Percentiles rank a stretch among this genome's conserved stretches.
Conservation (phyloP, 164 flowering plant species). For the Magnolia changhungtana region DNA sequence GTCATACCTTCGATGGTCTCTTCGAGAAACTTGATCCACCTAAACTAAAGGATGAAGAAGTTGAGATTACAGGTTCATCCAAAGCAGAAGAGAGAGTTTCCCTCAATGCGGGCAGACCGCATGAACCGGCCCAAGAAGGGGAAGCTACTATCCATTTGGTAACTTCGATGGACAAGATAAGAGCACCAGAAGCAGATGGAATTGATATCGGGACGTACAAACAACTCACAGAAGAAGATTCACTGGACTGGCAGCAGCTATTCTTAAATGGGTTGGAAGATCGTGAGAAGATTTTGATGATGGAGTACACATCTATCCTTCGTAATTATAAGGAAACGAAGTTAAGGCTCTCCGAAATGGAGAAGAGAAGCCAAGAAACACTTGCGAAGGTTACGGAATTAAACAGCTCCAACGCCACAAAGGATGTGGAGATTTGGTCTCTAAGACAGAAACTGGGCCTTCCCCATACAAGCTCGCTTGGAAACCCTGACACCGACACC, state of each 20-base stretch:
- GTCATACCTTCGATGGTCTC: constrained; percentile 39
- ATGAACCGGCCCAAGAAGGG: background rate
- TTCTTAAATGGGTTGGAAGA: constrained; percentile 48
- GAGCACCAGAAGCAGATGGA: constrained; percentile 6
- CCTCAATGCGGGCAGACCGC: background rate
- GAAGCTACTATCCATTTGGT: background rate
- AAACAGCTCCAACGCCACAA: constrained; percentile 37
- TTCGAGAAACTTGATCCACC: constrained; percentile 32
- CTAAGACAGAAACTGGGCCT: constrained; percentile 31
- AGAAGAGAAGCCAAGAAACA: constrained; percentile 45
- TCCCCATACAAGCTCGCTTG: constrained; percentile 12
- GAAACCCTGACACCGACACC: background rate
- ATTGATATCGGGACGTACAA: background rate
- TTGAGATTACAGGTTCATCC: background rate
- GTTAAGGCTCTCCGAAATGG: constrained; percentile 48
- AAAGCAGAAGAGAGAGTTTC: constrained; percentile 22
- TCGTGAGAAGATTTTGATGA: constrained; percentile 52
- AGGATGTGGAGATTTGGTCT: constrained; percentile 50
- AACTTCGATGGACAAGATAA: background rate
- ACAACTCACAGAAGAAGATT: constrained; percentile 19
- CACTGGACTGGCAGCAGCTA: constrained; percentile 49
- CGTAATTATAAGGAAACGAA: constrained; percentile 51
- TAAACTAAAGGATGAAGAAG: constrained; percentile 18
- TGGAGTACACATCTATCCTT: constrained; percentile 58
- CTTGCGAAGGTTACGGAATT: constrained; percentile 48